A percentile compares a stretch with the other conserved stretches of the same genome.
These are phyloP conservation scores for Rosa hybrid DNA, from an alignment of 331 rosid species.

Conservation along the genomic window DNA sequence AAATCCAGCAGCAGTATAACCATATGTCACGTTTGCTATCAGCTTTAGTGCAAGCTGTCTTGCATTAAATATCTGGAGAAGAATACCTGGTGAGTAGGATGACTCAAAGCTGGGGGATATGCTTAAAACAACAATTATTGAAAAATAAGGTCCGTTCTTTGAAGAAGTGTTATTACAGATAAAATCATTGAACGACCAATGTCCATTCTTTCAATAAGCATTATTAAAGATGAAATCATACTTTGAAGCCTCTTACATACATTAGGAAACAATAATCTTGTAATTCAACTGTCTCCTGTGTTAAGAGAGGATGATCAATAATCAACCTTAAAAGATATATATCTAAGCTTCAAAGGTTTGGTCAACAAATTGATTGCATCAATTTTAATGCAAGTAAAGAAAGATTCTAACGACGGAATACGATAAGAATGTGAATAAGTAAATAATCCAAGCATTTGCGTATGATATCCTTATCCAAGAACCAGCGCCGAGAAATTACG, in stretches of 20 bases:
- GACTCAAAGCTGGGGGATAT: not conserved
- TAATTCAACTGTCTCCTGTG: no score
- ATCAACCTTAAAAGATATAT: no score
- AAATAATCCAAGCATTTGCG: not conserved
- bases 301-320: no score
- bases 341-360: not conserved
- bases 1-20: slow-evolving; percentile 98
- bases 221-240: not conserved
- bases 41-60: slow-evolving; percentile 95
- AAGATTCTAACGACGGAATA: not conserved
- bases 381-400: not conserved
- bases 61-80: slow-evolving; percentile 81
- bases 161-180: not conserved
- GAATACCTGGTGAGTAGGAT: slow-evolving; percentile 18
- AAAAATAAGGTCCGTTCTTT: not conserved
- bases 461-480: no score
- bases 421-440: not conserved
- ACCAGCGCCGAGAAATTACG: not conserved
- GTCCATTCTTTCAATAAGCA: not conserved
- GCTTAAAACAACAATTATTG: not conserved
- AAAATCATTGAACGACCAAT: not conserved
- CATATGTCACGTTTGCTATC: slow-evolving; percentile 92
- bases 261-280: not conserved
- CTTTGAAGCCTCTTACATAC: not conserved
- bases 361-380: not conserved